Evolutionary conservation across 495 filamentous ascomycete species (phyloP).

Genomic region (Lophium mytilinum): DNA sequence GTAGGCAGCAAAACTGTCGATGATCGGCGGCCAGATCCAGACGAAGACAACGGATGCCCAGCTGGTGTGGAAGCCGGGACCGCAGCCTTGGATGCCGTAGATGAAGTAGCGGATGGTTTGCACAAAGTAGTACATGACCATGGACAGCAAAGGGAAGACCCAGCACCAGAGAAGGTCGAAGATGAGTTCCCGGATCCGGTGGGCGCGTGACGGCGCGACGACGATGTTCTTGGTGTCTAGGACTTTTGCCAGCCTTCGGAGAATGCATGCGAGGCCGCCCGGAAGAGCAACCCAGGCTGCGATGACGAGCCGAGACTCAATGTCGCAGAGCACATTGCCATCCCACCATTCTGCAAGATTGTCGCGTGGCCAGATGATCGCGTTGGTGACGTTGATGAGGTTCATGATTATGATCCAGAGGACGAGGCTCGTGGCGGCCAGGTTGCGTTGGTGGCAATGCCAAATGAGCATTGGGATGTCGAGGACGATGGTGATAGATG

Average conservation of each 20-base stretch:
- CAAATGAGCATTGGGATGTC: constrained; percentile 48
- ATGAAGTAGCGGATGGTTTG: constrained; percentile 66
- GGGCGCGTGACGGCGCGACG: constrained; percentile 43
- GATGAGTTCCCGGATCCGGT: constrained; percentile 45
- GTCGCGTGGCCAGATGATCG: constrained; percentile 73
- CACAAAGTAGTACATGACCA: constrained; percentile 60
- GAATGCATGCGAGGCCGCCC: constrained; percentile 55
- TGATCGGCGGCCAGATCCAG: constrained; percentile 57
- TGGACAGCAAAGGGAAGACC: constrained; percentile 54
- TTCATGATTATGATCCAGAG: constrained; percentile 58
- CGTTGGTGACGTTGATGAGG: constrained; percentile 62
- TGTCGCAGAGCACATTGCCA: constrained; percentile 72
- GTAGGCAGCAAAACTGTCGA: constrained; percentile 53
- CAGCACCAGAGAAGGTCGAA: constrained; percentile 64
- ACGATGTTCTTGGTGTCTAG: constrained; percentile 57
- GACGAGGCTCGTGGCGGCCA: constrained; percentile 55
- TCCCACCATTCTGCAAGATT: constrained; percentile 60
- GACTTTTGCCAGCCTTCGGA: constrained; percentile 61
- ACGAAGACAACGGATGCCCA: constrained; percentile 64
- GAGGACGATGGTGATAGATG: constrained; percentile 49
- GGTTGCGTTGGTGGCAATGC: constrained; percentile 51
- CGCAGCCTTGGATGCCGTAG: constrained; percentile 66
- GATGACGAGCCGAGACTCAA: constrained; percentile 64
- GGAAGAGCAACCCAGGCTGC: constrained; percentile 57
- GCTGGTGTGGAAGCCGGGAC: constrained; percentile 52